Evolutionary conservation across 1,284 basidiomycete species (phyloP), one percentile per base, ranked within the genome.

Genomic region (Ceratobasidium sp.): DNA sequence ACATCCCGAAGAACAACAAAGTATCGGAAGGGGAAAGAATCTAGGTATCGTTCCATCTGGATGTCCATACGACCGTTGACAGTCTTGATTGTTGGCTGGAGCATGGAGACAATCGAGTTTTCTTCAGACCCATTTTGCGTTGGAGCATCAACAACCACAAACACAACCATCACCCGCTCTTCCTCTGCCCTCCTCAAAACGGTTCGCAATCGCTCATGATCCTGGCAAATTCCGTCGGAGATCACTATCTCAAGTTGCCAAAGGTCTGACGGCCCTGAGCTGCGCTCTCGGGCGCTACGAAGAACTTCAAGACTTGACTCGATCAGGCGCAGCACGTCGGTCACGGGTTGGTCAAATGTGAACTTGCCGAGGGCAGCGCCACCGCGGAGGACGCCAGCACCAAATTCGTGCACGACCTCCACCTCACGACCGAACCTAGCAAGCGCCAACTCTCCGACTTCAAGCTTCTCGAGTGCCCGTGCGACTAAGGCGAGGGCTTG

Each of bases 201-300:
- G 1, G 92, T 91, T 46, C 93, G 90, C 65, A 99, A 87, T 80
- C 88, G 87, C 62, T 96, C 94, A 83, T 99, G 97, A 82, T 99
- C 95, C 84, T 99, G 96, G 83, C 97, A 99, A 79, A 99, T 95
- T 43, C 98, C 98, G 83, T 99, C 98, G 22, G 97, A 99, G 79
- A 99, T 96, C 87, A 99, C 98, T 85, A 99, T 96, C 84, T 98
- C 91, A 73, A 99, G 88, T 83, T 99, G 98, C 98, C 98, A 99
- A 32, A 99, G 87, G 79, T 99, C 96, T 1, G 90, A 88, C 1
- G 90, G 88, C 0, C 81, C 80, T n/a, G 90, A 89, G 44, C 90
- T 88, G 70, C 88, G 87, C 81, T 93, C 92, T 59, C 95, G 86
- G 40, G 95, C 93, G 43, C 87, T 87, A 80, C 93, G 90, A 15